Evolutionary conservation across 345 rosid genomes (phyloP).

Genomic region (Salix brachista): DNA sequence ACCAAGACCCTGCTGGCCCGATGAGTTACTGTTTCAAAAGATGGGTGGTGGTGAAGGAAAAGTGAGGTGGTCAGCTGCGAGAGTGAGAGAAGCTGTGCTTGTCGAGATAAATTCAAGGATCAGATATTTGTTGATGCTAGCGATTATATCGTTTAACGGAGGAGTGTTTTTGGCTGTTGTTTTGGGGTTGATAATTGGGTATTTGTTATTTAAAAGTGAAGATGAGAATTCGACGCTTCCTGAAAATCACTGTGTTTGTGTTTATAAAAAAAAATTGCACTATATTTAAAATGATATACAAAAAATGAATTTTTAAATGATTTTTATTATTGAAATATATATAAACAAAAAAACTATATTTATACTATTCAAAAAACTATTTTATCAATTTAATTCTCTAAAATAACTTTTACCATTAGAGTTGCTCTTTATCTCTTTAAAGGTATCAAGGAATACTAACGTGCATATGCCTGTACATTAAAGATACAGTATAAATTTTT

Average conservation of each 20-base stretch:
- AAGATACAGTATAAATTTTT: not conserved
- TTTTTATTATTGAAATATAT: too few species aligned
- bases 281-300: too few species aligned
- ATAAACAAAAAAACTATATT: too few species aligned
- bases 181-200: conserved; percentile 59
- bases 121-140: conserved; percentile 79
- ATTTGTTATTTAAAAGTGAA: conserved; percentile 43
- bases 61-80: conserved; percentile 20
- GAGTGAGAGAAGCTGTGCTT: conserved; percentile 37
- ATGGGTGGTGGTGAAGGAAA: conserved; percentile 5
- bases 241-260: conserved; percentile 46
- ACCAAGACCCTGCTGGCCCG: too few species aligned
- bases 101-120: conserved; percentile 65
- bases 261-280: conserved; percentile 8
- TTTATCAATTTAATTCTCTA: too few species aligned
- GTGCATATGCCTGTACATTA: too few species aligned
- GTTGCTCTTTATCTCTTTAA: too few species aligned
- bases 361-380: too few species aligned
- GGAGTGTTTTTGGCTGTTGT: conserved; percentile 76
- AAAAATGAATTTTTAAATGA: too few species aligned
- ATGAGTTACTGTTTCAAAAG: conserved; percentile 12
- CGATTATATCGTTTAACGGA: conserved; percentile 81
- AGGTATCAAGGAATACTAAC: too few species aligned
- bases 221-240: conserved; percentile 28
- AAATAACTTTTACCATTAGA: too few species aligned